Conservation (phyloP, 441 rosid species). For the Gossypium schwendimanii region DNA sequence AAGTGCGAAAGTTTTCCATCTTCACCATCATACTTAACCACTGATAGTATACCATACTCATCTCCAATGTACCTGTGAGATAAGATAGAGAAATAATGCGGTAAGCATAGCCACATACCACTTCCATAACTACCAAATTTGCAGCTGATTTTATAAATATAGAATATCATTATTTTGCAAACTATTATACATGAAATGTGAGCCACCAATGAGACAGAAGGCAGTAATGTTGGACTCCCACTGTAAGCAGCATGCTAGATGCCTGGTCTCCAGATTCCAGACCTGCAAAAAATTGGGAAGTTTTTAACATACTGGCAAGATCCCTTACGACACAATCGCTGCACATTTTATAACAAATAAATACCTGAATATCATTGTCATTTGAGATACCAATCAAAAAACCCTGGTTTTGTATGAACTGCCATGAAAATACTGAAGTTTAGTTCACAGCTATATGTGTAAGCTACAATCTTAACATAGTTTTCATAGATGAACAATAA, state of each 20-base stretch:
- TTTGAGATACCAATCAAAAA: conserved; percentile 43
- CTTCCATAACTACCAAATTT: conserved; percentile 12
- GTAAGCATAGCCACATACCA: conserved; percentile 13
- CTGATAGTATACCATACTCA: conserved; percentile 44
- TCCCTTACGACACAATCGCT: not conserved
- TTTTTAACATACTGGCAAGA: not conserved
- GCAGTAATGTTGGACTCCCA: conserved; percentile 62
- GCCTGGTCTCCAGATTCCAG: conserved; percentile 50
- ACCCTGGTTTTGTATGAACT: conserved; percentile 60
- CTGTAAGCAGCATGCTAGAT: conserved; percentile 31
- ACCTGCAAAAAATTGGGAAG: conserved; percentile 32
- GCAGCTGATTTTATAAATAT: conserved; percentile 12
- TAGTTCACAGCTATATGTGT: not conserved
- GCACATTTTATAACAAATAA: conserved; percentile 11
- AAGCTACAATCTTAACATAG: not conserved
- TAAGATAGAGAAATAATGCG: conserved; percentile 5
- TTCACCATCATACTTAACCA: conserved; percentile 43
- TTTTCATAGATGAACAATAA: not conserved
- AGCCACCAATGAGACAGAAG: conserved; percentile 46
- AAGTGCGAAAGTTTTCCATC: conserved; percentile 30
- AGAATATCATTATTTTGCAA: conserved; percentile 7
- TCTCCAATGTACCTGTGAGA: conserved; percentile 49
- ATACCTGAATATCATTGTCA: conserved; percentile 58
- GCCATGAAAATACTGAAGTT: conserved; percentile 25
- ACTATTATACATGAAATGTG: conserved; percentile 45